phyloP scores from a whole-genome alignment of 2,329 filamentous ascomycete genomes.

The Leptoxyphium fumago region DNA sequence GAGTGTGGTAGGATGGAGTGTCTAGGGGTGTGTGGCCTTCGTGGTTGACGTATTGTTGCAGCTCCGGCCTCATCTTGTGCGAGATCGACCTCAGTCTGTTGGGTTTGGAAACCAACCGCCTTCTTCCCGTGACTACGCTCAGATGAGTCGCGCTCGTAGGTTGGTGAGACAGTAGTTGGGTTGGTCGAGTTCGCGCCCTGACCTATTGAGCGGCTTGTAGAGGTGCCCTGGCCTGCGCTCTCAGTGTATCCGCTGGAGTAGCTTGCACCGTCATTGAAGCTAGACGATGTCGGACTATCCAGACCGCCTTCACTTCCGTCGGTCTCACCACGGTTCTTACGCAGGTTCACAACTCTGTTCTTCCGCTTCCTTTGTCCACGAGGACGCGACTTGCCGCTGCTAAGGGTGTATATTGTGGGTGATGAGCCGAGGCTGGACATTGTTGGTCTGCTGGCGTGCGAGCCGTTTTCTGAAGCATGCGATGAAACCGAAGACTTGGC shows the following conservation, averaged over 20 bases:
- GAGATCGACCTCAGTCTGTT: not conserved
- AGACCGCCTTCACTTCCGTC: slow-evolving; percentile 25
- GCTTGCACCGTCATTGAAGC: slow-evolving; percentile 25
- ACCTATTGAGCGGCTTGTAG: slow-evolving; percentile 7
- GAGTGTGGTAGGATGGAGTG: slow-evolving; percentile 1
- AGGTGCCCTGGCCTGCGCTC: slow-evolving; percentile 5
- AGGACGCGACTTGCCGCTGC: slow-evolving; percentile 44
- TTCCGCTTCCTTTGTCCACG: slow-evolving; percentile 62
- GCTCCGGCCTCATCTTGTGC: not conserved
- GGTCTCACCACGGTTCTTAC: slow-evolving; percentile 37
- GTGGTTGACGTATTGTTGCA: not conserved
- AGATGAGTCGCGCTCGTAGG: slow-evolving; percentile 27
- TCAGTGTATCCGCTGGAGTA: slow-evolving; percentile 32
- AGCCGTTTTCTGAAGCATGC: slow-evolving; percentile 52
- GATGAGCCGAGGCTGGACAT: slow-evolving; percentile 47
- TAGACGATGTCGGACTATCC: not conserved
- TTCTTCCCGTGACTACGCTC: slow-evolving; percentile 25
- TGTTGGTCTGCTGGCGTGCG: slow-evolving; percentile 53
- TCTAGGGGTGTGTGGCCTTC: slow-evolving; percentile 7
- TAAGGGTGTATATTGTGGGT: slow-evolving; percentile 35
- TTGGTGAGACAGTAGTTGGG: slow-evolving; percentile 26
- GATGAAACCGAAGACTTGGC: slow-evolving; percentile 28
- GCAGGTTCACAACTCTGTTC: slow-evolving; percentile 66
- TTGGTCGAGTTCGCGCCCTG: slow-evolving; percentile 29
- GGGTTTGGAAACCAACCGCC: slow-evolving; percentile 17